These are phyloP conservation scores for Phytopythium cucurbitacearum DNA, from an alignment of 352 stramenopile species.

Conservation along the genomic window DNA sequence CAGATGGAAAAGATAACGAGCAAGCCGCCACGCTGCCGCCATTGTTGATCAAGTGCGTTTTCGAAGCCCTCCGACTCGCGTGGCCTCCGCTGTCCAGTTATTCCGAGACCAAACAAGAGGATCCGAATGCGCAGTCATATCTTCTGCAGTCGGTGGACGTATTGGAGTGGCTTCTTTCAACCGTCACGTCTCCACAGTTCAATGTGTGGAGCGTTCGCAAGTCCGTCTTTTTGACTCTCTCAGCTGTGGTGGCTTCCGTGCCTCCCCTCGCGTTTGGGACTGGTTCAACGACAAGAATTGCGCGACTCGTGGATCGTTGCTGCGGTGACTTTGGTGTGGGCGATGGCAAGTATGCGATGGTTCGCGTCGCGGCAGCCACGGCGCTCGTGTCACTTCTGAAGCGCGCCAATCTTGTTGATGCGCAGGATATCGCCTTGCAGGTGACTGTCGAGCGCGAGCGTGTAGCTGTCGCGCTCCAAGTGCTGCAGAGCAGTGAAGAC, in stretches of 20 bases:
- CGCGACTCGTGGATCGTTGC: constrained; percentile 32
- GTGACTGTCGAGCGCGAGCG: constrained; percentile 49
- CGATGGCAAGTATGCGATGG: constrained; percentile 67
- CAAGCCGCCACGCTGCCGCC: constrained; percentile 26
- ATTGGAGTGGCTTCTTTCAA: constrained; percentile 49
- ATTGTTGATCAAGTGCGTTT: constrained; percentile 68
- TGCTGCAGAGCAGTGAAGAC: constrained; percentile 48
- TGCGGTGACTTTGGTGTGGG: constrained; percentile 51
- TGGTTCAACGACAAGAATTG: not conserved
- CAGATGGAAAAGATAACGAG: constrained; percentile 4
- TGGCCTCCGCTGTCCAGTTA: constrained; percentile 25
- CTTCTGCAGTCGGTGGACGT: constrained; percentile 12
- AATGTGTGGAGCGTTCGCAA: constrained; percentile 69
- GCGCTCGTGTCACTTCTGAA: constrained; percentile 42
- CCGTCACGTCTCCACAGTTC: constrained; percentile 26
- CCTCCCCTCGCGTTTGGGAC: constrained; percentile 12
- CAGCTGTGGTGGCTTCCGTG: constrained; percentile 27
- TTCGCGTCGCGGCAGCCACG: constrained; percentile 53
- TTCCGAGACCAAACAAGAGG: too few relatives aligned
- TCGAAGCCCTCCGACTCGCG: constrained; percentile 52
- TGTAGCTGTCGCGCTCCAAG: constrained; percentile 31
- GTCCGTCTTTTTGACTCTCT: constrained; percentile 40
- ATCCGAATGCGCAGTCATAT: too few relatives aligned
- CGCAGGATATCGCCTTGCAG: constrained; percentile 33
- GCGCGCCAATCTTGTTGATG: constrained; percentile 11